A percentile compares a stretch with the other conserved stretches of the same genome.
Evolutionary conservation across 2,329 filamentous ascomycete genomes (phyloP).

Genomic region (Keithomyces neogunnii): DNA sequence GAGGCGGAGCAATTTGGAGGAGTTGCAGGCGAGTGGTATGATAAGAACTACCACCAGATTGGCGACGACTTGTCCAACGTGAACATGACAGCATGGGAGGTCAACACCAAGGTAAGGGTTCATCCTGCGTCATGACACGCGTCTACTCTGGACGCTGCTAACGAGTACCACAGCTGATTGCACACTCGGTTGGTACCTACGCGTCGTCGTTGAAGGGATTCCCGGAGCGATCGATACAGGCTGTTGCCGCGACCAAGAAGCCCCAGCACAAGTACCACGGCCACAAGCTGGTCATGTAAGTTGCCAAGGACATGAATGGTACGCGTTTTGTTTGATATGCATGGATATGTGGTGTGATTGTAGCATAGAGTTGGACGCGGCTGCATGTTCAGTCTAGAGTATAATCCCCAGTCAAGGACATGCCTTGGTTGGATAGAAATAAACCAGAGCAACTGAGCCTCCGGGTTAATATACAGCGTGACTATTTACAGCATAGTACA

Average conservation of each 20-base stretch:
- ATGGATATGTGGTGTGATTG: no score
- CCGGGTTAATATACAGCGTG: no score
- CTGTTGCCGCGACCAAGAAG: constrained; percentile 15
- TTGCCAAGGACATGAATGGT: neutral
- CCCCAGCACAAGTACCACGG: constrained; percentile 40
- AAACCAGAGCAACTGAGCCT: no score
- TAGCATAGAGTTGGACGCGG: no score
- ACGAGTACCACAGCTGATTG: constrained; percentile 43
- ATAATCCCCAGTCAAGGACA: no score
- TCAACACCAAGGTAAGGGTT: constrained; percentile 45
- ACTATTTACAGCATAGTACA: no score
- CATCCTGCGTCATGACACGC: neutral
- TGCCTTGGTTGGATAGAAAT: no score
- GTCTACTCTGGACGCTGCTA: constrained; percentile 8
- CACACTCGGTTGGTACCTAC: constrained; percentile 64
- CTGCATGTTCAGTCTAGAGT: no score
- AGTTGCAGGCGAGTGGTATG: constrained; percentile 49
- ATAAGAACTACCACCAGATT: constrained; percentile 54
- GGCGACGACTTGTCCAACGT: constrained; percentile 52
- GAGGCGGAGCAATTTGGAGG: constrained; percentile 65
- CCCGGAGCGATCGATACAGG: constrained; percentile 39
- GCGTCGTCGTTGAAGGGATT: constrained; percentile 58
- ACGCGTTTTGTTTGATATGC: no score
- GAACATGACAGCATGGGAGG: constrained; percentile 50
- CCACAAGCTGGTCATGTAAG: constrained; percentile 38